Evolutionary conservation across 129 eudicot genomes (phyloP).

Genomic region (Heracleum sosnowskyi): DNA sequence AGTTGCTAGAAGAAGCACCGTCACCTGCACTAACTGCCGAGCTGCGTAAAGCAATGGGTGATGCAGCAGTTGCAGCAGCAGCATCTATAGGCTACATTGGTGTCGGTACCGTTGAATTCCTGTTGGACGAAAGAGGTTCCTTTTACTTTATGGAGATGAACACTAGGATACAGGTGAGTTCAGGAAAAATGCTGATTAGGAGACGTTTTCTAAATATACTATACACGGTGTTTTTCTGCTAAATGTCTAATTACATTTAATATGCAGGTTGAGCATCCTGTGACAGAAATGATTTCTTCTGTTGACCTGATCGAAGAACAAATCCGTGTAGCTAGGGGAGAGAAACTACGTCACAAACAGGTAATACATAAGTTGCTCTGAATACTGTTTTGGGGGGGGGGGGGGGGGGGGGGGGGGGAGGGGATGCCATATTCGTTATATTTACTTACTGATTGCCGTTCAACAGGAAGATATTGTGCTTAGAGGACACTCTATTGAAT

Average conservation of each 20-base stretch:
- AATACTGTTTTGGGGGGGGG: no score
- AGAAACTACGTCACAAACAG: slow-evolving; percentile 81
- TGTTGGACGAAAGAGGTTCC: slow-evolving; percentile 92
- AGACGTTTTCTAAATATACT: not conserved
- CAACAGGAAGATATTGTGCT: slow-evolving; percentile 90
- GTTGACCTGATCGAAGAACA: slow-evolving; percentile 99
- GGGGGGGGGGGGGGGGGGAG: not conserved
- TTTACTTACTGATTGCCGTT: slow-evolving; percentile 8
- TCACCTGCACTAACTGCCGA: slow-evolving; percentile 97
- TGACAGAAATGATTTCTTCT: slow-evolving; percentile 96
- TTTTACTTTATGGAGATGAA: slow-evolving; percentile 99
- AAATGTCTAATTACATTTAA: not conserved
- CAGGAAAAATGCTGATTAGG: not conserved
- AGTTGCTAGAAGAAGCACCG: slow-evolving; percentile 98
- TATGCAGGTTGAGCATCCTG: slow-evolving; percentile 94
- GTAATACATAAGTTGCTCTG: slow-evolving; percentile 25
- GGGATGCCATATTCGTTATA: not conserved
- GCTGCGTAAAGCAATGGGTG: slow-evolving; percentile 99
- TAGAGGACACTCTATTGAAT: slow-evolving; percentile 89
- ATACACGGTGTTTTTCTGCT: slow-evolving; percentile 7
- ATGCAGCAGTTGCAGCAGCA: slow-evolving; percentile 99
- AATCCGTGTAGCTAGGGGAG: slow-evolving; percentile 96
- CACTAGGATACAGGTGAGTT: slow-evolving; percentile 88
- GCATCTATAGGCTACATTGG: slow-evolving; percentile 96
- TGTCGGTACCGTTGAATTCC: slow-evolving; percentile 94